These are phyloP conservation scores for Discostella pseudostelligera DNA, from an alignment of 108 stramenopile species.

Conservation along the genomic window DNA sequence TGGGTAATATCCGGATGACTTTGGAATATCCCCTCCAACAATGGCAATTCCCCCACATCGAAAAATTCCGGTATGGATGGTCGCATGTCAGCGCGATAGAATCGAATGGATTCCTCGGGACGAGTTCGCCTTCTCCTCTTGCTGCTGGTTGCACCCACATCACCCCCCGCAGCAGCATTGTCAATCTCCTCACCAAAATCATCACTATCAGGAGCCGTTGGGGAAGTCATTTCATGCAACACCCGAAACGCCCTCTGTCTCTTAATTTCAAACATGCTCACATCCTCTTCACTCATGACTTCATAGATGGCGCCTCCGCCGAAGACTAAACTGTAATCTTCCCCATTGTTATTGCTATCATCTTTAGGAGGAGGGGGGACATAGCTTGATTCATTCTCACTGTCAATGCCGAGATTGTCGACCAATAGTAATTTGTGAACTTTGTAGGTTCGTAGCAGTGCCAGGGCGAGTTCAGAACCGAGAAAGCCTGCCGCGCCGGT, in stretches of 20 bases:
- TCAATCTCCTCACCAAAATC: not conserved
- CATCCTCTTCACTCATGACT: conserved; percentile 45
- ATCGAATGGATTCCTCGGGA: conserved; percentile 40
- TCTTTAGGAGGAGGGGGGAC: conserved; percentile 18
- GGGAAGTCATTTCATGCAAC: conserved; percentile 52
- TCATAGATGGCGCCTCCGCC: conserved; percentile 14
- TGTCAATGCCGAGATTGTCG: conserved; percentile 46
- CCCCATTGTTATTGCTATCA: not conserved
- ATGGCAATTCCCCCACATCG: conserved; percentile 69
- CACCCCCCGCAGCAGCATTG: conserved; percentile 23
- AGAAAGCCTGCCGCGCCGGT: conserved; percentile 84
- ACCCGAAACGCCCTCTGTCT: conserved; percentile 75
- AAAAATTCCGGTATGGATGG: conserved; percentile 87
- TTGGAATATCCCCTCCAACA: conserved; percentile 73
- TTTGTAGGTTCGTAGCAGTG: conserved; percentile 70
- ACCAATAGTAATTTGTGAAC: conserved; percentile 62
- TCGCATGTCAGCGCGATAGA: conserved; percentile 76
- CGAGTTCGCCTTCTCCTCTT: not conserved
- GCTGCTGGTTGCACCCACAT: conserved; percentile 13
- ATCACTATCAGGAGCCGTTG: not conserved
- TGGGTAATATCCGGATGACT: conserved; percentile 78
- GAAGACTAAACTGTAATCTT: not conserved
- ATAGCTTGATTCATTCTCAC: conserved; percentile 26
- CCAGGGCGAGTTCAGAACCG: conserved; percentile 76
- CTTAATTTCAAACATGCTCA: conserved; percentile 72